phyloP scores from a whole-genome alignment of 169 alveolate species.

The Plasmodium knowlesi region DNA sequence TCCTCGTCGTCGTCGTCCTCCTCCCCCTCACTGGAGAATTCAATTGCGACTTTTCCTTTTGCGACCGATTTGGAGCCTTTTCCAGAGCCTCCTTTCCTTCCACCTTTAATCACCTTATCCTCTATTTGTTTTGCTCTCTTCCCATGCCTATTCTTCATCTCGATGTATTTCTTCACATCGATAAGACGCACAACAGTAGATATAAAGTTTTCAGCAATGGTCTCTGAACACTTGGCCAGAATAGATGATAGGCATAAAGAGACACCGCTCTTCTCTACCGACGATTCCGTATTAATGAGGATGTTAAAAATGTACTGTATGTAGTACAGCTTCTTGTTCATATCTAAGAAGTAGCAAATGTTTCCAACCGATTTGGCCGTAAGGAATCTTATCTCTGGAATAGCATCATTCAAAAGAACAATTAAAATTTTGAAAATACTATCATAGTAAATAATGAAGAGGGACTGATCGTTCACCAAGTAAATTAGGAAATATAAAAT shows the following conservation, averaged over 20 bases:
- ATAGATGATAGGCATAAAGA: constrained; percentile 54
- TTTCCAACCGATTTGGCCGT: constrained; percentile 69
- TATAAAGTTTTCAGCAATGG: constrained; percentile 43
- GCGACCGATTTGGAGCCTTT: neutral
- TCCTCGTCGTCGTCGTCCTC: constrained; percentile 33
- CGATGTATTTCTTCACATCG: constrained; percentile 63
- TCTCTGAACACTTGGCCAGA: constrained; percentile 55
- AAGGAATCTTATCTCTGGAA: constrained; percentile 64
- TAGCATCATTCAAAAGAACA: constrained; percentile 44
- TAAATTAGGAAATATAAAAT: constrained; percentile 68
- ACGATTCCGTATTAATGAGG: constrained; percentile 18
- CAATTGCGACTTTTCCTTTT: neutral
- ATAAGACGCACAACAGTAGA: constrained; percentile 37
- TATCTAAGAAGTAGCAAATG: constrained; percentile 40
- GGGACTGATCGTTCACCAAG: constrained; percentile 12
- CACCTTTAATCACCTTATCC: neutral
- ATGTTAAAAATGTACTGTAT: constrained; percentile 64
- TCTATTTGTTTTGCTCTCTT: neutral
- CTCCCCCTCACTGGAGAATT: constrained; percentile 19
- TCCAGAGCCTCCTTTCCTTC: neutral
- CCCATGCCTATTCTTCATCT: neutral
- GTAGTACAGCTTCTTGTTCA: constrained; percentile 44
- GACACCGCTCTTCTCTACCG: constrained; percentile 71
- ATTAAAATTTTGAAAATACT: constrained; percentile 23
- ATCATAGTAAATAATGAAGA: constrained; percentile 64